Conservation (phyloP, 2,329 filamentous ascomycete species). For the Cercospora sp. region DNA sequence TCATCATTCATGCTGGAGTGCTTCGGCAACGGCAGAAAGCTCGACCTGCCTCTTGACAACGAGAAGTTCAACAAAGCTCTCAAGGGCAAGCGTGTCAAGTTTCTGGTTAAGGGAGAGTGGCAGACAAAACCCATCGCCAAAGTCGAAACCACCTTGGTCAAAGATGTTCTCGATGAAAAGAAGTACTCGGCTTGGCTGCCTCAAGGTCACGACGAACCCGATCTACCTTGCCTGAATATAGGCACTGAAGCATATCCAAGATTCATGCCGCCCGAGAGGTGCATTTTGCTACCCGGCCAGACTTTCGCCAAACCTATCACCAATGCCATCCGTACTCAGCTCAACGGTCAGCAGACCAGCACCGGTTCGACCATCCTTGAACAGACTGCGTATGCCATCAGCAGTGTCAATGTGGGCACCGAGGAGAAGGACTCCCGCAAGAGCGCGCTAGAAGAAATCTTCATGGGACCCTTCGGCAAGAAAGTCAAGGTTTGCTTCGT, state of each 20-base stretch:
- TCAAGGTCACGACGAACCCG: not conserved
- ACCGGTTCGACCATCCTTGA: too few species aligned
- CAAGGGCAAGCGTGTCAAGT: conserved; percentile 4
- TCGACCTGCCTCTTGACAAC: not conserved
- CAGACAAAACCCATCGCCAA: not conserved
- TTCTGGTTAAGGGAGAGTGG: conserved; percentile 1
- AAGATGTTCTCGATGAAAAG: not conserved
- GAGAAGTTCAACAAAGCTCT: not conserved
- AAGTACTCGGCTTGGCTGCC: conserved; percentile 8
- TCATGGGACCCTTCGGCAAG: not conserved
- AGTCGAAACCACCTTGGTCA: not conserved
- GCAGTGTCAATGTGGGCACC: not conserved
- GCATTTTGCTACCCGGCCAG: conserved; percentile 4
- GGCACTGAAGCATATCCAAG: conserved; percentile 1
- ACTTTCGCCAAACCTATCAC: conserved; percentile 1
- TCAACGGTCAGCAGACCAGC: not conserved
- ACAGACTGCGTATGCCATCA: not conserved
- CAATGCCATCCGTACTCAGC: not conserved
- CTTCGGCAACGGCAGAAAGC: not conserved
- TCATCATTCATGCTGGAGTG: conserved; percentile 13
- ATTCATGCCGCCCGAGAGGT: conserved; percentile 10
- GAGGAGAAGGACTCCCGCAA: not conserved
- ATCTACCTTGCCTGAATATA: conserved; percentile 13
- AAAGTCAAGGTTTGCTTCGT: conserved; percentile 8
- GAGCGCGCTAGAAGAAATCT: not conserved